A percentile compares a stretch with the other conserved stretches of the same genome.
phyloP scores from a whole-genome alignment of 2,329 filamentous ascomycete species.

The Arthrobotrys sphaeroides region DNA sequence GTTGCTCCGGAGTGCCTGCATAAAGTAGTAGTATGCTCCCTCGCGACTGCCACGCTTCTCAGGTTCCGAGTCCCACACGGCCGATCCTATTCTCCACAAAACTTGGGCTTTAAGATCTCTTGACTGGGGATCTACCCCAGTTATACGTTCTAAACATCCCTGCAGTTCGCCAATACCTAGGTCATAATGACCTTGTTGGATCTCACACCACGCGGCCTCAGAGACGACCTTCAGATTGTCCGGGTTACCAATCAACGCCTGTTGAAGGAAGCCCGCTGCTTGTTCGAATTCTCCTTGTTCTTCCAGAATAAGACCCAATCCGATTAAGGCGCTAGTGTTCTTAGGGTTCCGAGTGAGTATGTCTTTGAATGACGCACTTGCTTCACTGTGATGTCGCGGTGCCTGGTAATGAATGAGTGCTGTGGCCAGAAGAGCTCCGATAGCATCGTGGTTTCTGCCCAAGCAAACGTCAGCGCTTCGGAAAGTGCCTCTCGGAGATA shows the following conservation, averaged over 20 bases:
- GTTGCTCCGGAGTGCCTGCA: slow-evolving; percentile 84
- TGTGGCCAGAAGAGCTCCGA: slow-evolving; percentile 83
- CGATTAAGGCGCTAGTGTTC: slow-evolving; percentile 83
- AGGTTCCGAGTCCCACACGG: slow-evolving; percentile 57
- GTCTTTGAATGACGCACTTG: slow-evolving; percentile 82
- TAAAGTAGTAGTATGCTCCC: slow-evolving; percentile 83
- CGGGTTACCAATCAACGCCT: slow-evolving; percentile 77
- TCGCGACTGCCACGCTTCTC: slow-evolving; percentile 74
- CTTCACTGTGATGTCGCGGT: slow-evolving; percentile 87
- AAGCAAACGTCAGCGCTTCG: not conserved
- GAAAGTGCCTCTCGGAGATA: not conserved
- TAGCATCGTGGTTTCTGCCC: slow-evolving; percentile 74
- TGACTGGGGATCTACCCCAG: slow-evolving; percentile 69
- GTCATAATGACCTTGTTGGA: slow-evolving; percentile 78
- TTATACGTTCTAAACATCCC: slow-evolving; percentile 72
- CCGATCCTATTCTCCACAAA: slow-evolving; percentile 75
- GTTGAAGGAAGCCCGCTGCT: slow-evolving; percentile 80
- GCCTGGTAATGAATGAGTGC: slow-evolving; percentile 89
- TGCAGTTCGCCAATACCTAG: slow-evolving; percentile 75
- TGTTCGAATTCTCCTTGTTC: slow-evolving; percentile 88
- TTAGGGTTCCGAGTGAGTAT: slow-evolving; percentile 79
- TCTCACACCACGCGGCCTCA: slow-evolving; percentile 92
- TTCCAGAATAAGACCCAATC: slow-evolving; percentile 88
- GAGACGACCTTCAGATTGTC: slow-evolving; percentile 80
- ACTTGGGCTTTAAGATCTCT: slow-evolving; percentile 83